These are phyloP conservation scores for Pichia inconspicua DNA, from an alignment of 1,139 yeast species.

Conservation along the genomic window DNA sequence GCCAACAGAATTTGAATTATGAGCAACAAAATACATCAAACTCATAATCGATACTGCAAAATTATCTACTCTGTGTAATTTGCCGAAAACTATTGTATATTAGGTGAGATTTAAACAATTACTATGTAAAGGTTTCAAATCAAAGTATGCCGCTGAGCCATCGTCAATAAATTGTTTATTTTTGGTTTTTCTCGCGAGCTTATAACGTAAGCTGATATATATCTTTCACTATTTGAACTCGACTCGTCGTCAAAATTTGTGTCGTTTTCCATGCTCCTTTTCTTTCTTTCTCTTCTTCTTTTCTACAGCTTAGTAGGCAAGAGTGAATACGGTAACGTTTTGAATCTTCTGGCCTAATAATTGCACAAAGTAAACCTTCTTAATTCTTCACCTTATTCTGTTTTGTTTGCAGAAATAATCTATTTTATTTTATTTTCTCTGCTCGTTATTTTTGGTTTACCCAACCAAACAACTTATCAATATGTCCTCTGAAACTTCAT, in stretches of 20 bases:
- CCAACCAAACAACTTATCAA: neutral
- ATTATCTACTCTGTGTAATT: too few relatives aligned
- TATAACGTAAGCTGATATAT: too few relatives aligned
- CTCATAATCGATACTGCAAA: neutral
- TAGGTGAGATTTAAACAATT: too few relatives aligned
- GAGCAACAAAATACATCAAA: neutral
- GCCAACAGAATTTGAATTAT: neutral
- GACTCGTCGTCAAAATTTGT: too few relatives aligned
- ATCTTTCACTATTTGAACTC: too few relatives aligned
- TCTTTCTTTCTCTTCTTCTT: neutral
- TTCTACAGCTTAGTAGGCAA: neutral
- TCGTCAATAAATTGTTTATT: too few relatives aligned
- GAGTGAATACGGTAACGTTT: neutral
- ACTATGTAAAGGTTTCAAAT: too few relatives aligned
- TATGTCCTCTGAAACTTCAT: neutral
- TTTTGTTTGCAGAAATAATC: neutral
- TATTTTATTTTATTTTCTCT: neutral
- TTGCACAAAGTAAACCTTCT: neutral
- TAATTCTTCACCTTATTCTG: neutral
- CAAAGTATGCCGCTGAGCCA: too few relatives aligned
- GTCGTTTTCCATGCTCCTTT: neutral
- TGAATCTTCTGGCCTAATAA: neutral
- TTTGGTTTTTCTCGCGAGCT: too few relatives aligned
- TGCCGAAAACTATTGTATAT: neutral
- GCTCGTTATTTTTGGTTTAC: neutral